phyloP scores from a whole-genome alignment of 441 rosid species.

The Capsella rubella region DNA sequence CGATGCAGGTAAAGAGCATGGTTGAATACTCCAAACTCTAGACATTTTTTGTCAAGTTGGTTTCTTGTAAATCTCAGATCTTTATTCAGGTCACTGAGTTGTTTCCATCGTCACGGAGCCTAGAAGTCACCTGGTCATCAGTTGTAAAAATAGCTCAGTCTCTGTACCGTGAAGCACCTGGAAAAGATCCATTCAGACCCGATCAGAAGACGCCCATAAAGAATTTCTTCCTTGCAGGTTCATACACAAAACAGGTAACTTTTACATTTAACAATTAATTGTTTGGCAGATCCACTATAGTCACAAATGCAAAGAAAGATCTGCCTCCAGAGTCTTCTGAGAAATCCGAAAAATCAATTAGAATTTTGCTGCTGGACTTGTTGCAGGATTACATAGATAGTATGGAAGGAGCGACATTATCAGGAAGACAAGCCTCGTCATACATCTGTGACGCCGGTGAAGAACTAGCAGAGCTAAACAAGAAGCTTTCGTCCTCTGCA shows the following conservation, averaged over 20 bases:
- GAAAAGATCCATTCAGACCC: slow-evolving; percentile 95
- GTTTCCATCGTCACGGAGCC: slow-evolving; percentile 89
- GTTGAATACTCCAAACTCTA: slow-evolving; percentile 7
- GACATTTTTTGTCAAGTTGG: background rate
- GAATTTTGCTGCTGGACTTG: slow-evolving; percentile 4
- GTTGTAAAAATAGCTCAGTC: slow-evolving; percentile 96
- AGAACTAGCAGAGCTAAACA: slow-evolving; percentile 70
- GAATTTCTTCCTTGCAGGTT: slow-evolving; percentile 95
- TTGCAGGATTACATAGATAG: slow-evolving; percentile 96
- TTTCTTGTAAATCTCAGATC: slow-evolving; percentile 16
- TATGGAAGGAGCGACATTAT: slow-evolving; percentile 97
- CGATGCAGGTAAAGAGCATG: slow-evolving; percentile 69
- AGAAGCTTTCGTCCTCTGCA: slow-evolving; percentile 57
- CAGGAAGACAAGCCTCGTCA: slow-evolving; percentile 92
- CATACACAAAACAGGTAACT: slow-evolving; percentile 91
- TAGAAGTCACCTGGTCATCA: slow-evolving; percentile 90
- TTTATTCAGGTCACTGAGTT: slow-evolving; percentile 68
- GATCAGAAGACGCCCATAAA: slow-evolving; percentile 93
- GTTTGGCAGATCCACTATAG: slow-evolving; percentile 1
- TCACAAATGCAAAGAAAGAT: slow-evolving; percentile 7
- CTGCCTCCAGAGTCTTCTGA: background rate
- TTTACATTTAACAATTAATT: background rate
- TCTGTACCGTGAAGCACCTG: slow-evolving; percentile 90
- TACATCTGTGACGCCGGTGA: slow-evolving; percentile 86
- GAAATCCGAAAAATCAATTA: background rate